Conservation (phyloP, 441 rosid species). For the Croton setiger region DNA sequence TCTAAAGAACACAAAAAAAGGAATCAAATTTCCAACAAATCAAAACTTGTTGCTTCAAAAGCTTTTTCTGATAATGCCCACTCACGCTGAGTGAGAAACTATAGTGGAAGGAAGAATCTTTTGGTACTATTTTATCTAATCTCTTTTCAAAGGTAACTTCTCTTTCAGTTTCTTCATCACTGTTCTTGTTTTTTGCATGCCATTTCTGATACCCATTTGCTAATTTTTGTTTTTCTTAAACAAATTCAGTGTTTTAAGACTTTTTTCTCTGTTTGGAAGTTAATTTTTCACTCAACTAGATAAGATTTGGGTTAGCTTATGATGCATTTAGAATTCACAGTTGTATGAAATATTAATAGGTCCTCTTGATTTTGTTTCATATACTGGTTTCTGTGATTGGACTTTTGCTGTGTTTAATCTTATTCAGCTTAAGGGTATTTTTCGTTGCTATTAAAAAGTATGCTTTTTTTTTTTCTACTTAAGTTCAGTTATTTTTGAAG, state of each 20-base stretch:
- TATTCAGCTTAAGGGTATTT: constrained; percentile 21
- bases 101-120: constrained; percentile 25
- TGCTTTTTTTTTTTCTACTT: not conserved
- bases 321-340: constrained; percentile 9
- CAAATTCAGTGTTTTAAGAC: not conserved
- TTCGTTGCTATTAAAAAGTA: not conserved
- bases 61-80: constrained; percentile 17
- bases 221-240: not conserved
- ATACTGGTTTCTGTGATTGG: not conserved
- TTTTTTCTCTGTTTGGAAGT: not conserved
- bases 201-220: constrained; percentile 15
- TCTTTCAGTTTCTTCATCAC: constrained; percentile 24
- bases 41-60: constrained; percentile 6
- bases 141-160: constrained; percentile 17
- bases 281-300: not conserved
- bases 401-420: constrained; percentile 1
- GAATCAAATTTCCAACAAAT: constrained; percentile 4
- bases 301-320: constrained; percentile 18
- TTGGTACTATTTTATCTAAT: constrained; percentile 6
- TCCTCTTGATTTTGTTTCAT: constrained; percentile 9
- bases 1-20: not conserved
- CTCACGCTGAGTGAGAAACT: not conserved
- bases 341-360: not conserved
- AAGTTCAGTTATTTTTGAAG: not conserved
- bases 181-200: constrained; percentile 22